Base-by-base conservation (phyloP, 768 basidiomycete genomes). In the Brasilioporus rufonigricans region DNA sequence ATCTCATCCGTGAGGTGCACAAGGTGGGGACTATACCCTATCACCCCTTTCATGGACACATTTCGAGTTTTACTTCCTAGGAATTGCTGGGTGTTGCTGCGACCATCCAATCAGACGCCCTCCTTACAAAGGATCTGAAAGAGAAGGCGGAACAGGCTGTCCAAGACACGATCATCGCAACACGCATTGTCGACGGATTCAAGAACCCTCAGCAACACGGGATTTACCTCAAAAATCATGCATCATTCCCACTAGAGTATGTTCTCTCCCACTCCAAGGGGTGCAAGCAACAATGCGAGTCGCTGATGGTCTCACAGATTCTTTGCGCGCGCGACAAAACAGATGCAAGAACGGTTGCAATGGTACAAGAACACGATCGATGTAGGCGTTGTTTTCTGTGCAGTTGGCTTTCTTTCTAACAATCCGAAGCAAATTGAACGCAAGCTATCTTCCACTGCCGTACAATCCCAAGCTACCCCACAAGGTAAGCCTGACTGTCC, bases 301-400 rank as follows among this genome's bases (percentile, higher is more conserved):
- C 13, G n/a, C 21, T 55, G 35, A 61, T 44, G 5, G 29, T 18
- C 2, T 13, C 13, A 6, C 27, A 91, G 89, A 62, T 90, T 84
- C 71, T 91, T 92, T 73, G 78, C 74, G 24, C 80, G 88, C 21
- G 80, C 89, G 33, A 84, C 87, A 14, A 78, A 82, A 49, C 81
- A 90, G 61, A 86, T 91, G 82, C 77, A 76, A 52, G 84, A 87
- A 59, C 77, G 87, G 32, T 69, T 92, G 49, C 77, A 79, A 38
- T 91, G 89, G 84, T 92, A 89, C 71, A 89, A 89, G 62, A 75
- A 80, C 21, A 91, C 89, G 24, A 87, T 91, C 51, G 89, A 93
- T 76, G 91, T 87, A 55, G 49, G 71, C 60, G 13, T 40, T 36
- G 39, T 41, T 44, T 27, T 5, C 23, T 18, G 13, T 14, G 1